Percentiles rank a stretch among this genome's conserved stretches.
Evolutionary conservation across 345 rosid genomes (phyloP).

Genomic region (Adansonia digitata): DNA sequence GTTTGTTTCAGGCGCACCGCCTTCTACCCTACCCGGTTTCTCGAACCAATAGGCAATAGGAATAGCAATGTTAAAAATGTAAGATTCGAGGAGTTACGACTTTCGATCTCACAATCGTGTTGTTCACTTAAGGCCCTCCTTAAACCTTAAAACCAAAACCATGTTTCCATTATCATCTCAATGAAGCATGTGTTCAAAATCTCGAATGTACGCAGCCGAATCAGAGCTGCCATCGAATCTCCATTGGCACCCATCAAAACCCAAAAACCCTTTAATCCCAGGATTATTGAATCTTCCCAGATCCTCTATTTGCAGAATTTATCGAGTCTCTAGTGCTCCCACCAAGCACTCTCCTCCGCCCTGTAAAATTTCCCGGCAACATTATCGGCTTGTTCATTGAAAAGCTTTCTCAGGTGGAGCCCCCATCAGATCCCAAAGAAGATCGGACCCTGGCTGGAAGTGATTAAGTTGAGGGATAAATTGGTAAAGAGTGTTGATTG

Average conservation of each 20-base stretch:
- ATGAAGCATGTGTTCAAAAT: slow-evolving; percentile 58
- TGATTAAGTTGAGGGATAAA: slow-evolving; percentile 42
- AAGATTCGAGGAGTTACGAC: neutral
- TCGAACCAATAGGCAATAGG: too few species aligned
- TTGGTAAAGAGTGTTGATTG: slow-evolving; percentile 31
- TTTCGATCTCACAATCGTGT: neutral
- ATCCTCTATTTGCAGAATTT: slow-evolving; percentile 9
- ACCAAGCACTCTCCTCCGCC: neutral
- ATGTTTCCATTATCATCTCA: slow-evolving; percentile 5
- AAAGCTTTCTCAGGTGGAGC: slow-evolving; percentile 14
- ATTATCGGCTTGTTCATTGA: slow-evolving; percentile 22
- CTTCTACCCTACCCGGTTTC: neutral
- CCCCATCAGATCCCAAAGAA: slow-evolving; percentile 16
- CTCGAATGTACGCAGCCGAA: slow-evolving; percentile 33
- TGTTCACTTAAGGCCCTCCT: slow-evolving; percentile 18
- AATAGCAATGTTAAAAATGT: neutral
- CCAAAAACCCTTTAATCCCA: slow-evolving; percentile 19
- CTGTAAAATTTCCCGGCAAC: neutral
- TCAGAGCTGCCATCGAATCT: slow-evolving; percentile 25
- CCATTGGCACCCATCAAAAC: slow-evolving; percentile 18
- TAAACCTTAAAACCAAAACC: slow-evolving; percentile 5
- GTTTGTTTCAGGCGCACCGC: neutral
- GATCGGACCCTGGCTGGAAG: slow-evolving; percentile 13
- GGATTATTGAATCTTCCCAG: slow-evolving; percentile 15
- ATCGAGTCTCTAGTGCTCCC: neutral